Base-by-base conservation (phyloP, 768 basidiomycete species). In the Boletus pseudopeckii region DNA sequence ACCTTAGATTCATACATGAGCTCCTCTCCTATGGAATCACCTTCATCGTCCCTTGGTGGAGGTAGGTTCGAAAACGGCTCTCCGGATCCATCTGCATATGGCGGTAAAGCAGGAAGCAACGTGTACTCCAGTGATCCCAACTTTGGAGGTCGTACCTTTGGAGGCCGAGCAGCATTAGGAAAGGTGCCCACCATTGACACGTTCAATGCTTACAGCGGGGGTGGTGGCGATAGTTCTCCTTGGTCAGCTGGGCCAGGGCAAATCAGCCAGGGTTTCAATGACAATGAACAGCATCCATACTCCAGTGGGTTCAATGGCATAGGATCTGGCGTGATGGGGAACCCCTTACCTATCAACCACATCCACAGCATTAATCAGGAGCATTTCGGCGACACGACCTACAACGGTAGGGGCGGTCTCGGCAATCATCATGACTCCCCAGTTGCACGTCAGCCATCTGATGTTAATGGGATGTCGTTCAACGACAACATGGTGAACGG, bases 1-100 rank as follows among this genome's bases (percentile, higher is more conserved):
- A 79, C 84, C n/a, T 65, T 90, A 52, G 87, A 90, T 62, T 76
- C 81, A 2, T 85, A 82, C 66, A 55, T 81, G 28, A 74, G 75
- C 37, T 76, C 77, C 11, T 84, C 87, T 28, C 74, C 78, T 32
- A 79, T 85, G 15, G 84, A 86, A 54, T 90, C 89, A 9, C 86
- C 88, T 3, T 80, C 85, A 3, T 90, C 89, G 2, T 86, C 87
- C 4, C 79, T 88, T 40, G 80, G 85, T 54, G 80, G 76, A 28
- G 80, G 79, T 30, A 73, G 83, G 56, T 86, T 87, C 64, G 77
- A 80, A 42, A 81, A 83, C 57, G 77, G 75, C 18, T 90, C 88
- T 32, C 88, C 89, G 0, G 89, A 90, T 68, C 78, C 81, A n/a
- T 67, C 76, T 26, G 71, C 75, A 8, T 81, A 86, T 58, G 78